Percentiles rank a stretch among this genome's conserved stretches.
Conservation (phyloP, 2,329 filamentous ascomycete genomes). For the Epicoccum sorghinum region DNA sequence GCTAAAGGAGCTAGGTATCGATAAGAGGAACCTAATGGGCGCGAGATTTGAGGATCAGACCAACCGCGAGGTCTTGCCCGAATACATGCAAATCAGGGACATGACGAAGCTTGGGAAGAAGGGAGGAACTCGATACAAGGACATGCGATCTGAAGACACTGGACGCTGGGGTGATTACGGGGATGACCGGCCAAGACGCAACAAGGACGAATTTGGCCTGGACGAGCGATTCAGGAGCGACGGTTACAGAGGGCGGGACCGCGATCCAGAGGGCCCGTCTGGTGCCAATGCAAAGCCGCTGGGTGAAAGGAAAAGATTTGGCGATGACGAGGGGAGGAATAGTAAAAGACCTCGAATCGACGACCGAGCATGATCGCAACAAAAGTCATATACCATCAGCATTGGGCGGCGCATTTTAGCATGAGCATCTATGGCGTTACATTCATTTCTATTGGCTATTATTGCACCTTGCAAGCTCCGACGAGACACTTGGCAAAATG, state of each 20-base stretch:
- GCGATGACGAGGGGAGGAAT: constrained; percentile 48
- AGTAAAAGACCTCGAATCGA: constrained; percentile 54
- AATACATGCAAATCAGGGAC: constrained; percentile 91
- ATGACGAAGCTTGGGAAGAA: constrained; percentile 94
- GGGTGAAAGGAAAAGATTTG: constrained; percentile 63
- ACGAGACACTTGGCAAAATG: no score
- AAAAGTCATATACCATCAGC: background rate
- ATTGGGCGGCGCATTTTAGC: constrained; percentile 18
- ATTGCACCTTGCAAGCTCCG: no score
- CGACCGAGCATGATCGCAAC: constrained; percentile 12
- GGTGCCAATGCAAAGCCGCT: constrained; percentile 75
- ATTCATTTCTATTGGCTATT: background rate
- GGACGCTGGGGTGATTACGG: constrained; percentile 78
- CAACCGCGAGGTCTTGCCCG: constrained; percentile 82
- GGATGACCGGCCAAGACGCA: constrained; percentile 52
- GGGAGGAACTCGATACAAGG: constrained; percentile 86
- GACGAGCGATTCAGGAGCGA: constrained; percentile 75
- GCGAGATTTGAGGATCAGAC: constrained; percentile 82
- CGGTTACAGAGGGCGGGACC: constrained; percentile 49
- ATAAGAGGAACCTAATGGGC: constrained; percentile 85
- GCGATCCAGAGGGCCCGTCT: constrained; percentile 56
- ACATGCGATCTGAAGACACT: constrained; percentile 88
- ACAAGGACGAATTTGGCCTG: constrained; percentile 52
- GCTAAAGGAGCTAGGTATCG: constrained; percentile 73
- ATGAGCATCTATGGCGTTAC: constrained; percentile 14